Conservation (phyloP, 2,329 filamentous ascomycete genomes). For the Fusarium circinatum region DNA sequence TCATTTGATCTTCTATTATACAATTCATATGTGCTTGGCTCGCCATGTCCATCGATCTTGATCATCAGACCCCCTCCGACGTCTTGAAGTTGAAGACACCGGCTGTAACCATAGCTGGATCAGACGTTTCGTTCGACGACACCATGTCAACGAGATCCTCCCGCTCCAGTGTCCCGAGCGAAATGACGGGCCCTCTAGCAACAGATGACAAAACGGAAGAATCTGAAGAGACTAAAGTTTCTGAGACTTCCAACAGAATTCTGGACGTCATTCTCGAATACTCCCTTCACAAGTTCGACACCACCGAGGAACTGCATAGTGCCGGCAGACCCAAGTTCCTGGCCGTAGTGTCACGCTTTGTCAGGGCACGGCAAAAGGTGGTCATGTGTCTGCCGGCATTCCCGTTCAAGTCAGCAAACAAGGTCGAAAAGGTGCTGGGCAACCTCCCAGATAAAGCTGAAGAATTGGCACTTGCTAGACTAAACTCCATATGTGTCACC, state of each 20-base stretch:
- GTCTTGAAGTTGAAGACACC: background rate
- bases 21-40: background rate
- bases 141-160: background rate
- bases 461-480: constrained; percentile 41
- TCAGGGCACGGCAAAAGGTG: background rate
- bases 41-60: background rate
- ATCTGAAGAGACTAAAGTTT: background rate
- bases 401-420: constrained; percentile 50
- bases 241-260: background rate
- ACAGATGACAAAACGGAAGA: background rate
- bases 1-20: background rate
- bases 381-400: constrained; percentile 45
- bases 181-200: background rate
- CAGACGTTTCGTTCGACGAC: background rate
- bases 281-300: constrained; percentile 6
- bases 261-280: background rate
- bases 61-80: background rate
- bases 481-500: constrained; percentile 43
- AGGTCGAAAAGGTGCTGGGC: constrained; percentile 46
- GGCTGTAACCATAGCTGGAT: background rate
- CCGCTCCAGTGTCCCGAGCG: background rate
- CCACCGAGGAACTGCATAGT: background rate
- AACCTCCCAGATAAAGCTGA: constrained; percentile 47
- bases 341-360: background rate
- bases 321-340: background rate